Evolutionary conservation across 345 rosid genomes (phyloP).

Genomic region (Tarenaya hassleriana): DNA sequence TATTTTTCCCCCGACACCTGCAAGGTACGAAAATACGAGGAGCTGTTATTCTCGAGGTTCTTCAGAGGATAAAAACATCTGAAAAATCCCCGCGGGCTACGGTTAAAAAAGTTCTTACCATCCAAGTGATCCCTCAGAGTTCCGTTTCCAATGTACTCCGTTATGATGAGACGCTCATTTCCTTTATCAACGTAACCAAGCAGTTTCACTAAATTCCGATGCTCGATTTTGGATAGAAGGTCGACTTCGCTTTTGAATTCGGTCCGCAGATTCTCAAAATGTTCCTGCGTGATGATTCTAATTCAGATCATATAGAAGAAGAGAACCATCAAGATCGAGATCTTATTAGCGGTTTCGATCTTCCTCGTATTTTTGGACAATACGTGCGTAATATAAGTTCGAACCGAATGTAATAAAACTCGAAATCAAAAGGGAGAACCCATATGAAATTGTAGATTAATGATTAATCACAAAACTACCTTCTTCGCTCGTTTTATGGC

Average conservation of each 20-base stretch:
- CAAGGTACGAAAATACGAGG: neutral
- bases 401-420: no score
- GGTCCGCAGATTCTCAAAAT: slow-evolving; percentile 50
- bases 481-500: slow-evolving; percentile 97
- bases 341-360: no score
- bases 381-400: no score
- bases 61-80: neutral
- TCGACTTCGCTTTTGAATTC: slow-evolving; percentile 96
- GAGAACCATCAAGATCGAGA: neutral
- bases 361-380: no score
- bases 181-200: slow-evolving; percentile 84
- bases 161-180: slow-evolving; percentile 82
- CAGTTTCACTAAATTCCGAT: slow-evolving; percentile 77
- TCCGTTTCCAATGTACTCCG: slow-evolving; percentile 86
- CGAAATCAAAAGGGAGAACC: neutral
- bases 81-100: neutral
- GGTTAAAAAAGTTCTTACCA: slow-evolving; percentile 46
- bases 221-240: slow-evolving; percentile 88
- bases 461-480: slow-evolving; percentile 34
- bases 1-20: slow-evolving; percentile 62
- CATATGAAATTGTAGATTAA: slow-evolving; percentile 3
- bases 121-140: slow-evolving; percentile 94
- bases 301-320: neutral
- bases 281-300: slow-evolving; percentile 45
- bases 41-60: slow-evolving; percentile 5